Base-by-base conservation (phyloP, 2,329 filamentous ascomycete species). In the Clonostachys rhizophaga region DNA sequence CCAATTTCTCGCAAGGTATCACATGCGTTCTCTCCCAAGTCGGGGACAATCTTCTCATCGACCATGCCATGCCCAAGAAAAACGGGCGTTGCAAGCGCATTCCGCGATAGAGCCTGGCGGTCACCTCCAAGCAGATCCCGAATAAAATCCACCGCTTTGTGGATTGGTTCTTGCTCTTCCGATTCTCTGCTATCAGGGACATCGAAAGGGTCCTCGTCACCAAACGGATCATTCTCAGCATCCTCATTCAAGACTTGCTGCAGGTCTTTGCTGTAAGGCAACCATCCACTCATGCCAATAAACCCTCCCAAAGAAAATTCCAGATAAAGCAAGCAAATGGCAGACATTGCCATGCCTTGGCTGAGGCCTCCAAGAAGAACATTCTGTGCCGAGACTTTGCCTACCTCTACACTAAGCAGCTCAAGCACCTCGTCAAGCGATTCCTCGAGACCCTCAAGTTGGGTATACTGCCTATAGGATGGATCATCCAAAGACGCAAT, bases 341-440 rank as follows among this genome's bases (percentile, higher is more conserved):
- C 51, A 1, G 63, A 61, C 54, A 70, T 68, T 1, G 75, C 76
- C 52, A 72, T 78, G 0, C 76, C 76, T 51, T 79, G 74, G 53
- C 76, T 78, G n/a, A 80, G 50, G 0, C 76, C 75, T 14, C 74
- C 73, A 1, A 81, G 50, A 7, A 79, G 58, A 13, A 80, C 59
- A 44, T 74, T 75, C 17, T 52, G 34, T 33, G 43, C 58, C 46
- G 47, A 58, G 42, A 64, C 56, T 13, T 50, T 55, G 33, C 47
- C 4, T 49, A 53, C 44, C 53, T 76, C 72, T 10, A 54, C 34
- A 3, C 46, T 49, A 24, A 75, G 50, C 8, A 75, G 47, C 3
- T 46, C 47, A 3, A 65, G 49, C 1, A 75, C 48, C 46, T 66
- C 67, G 1, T 44, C 50, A 1, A 54, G 60, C 2, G 70, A 73